Evolutionary conservation across 495 filamentous ascomycete genomes (phyloP).

Genomic region (Friedmanniomyces endolithicus): DNA sequence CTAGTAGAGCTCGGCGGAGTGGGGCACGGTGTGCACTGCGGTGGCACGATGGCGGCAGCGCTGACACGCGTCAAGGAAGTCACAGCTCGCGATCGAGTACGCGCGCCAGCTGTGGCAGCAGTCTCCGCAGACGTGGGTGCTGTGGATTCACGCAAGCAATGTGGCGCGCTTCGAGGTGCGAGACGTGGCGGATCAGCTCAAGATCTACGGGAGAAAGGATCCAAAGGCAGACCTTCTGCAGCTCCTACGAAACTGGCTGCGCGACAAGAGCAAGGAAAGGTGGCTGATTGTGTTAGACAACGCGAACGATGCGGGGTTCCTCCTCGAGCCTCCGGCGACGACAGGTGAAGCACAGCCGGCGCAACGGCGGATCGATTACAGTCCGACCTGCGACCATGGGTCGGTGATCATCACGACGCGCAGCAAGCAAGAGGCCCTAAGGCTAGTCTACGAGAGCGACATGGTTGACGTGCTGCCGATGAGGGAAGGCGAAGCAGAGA

Average conservation of each 20-base stretch:
- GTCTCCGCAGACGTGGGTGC: conserved; percentile 10
- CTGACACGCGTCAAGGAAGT: conserved; percentile 32
- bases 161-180: conserved; percentile 20
- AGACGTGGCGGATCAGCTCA: conserved; percentile 20
- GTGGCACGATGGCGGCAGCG: not conserved
- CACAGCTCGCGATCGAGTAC: conserved; percentile 42
- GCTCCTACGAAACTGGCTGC: conserved; percentile 32
- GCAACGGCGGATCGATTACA: not conserved
- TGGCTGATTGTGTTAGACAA: conserved; percentile 40
- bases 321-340: not conserved
- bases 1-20: conserved; percentile 39
- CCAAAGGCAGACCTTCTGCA: conserved; percentile 27
- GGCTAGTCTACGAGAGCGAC: not conserved
- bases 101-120: conserved; percentile 27
- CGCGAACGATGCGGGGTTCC: conserved; percentile 33
- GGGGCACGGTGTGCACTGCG: conserved; percentile 29
- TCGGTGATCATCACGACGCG: too few relatives aligned
- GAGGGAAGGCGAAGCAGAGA: not conserved
- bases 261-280: conserved; percentile 13
- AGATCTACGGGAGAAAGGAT: conserved; percentile 22
- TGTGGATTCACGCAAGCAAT: conserved; percentile 21
- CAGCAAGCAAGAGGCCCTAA: not conserved
- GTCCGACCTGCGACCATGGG: too few relatives aligned
- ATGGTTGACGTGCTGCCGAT: not conserved
- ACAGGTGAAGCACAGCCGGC: not conserved